Base-by-base conservation (phyloP, 2,329 filamentous ascomycete genomes). In the Sclerotinia sclerotiorum region DNA sequence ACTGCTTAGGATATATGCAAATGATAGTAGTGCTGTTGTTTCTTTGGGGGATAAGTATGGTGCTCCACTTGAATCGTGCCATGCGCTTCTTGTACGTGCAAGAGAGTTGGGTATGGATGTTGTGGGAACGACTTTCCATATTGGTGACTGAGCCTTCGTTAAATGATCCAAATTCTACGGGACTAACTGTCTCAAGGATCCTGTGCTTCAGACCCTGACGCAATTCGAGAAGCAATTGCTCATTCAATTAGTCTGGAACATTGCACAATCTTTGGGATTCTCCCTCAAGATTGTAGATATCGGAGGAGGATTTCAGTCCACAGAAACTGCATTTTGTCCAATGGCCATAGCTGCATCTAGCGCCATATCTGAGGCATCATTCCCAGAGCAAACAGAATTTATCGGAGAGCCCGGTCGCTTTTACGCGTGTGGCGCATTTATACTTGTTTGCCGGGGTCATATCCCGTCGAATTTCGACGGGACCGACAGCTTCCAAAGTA, bases 81-180 rank as follows among this genome's bases (percentile, higher is more conserved):
- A 42, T 15, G 54, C 29, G n/a, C 54, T 57, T 57, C 54, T 57
- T 39, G 2, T 24, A 39, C 54, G 54, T 19, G 54, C 54, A 13
- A 39, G n/a, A 39, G 35, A 39, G 15, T 32, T 57, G 21, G 54
- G 21, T 39, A 57, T 57, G 32, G 21, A 57, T 2, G 54, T 57
- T n/a, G 21, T 57, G 13, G 54, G 54, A 57, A 57, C 54, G 24
- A 57, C 29, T 57, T 57, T 57, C 24, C 54, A 57, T 57, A 57
- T 57, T 10, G 54, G 54, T 57, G 44, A 57, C 29, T 13, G 32
- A 39, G 54, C 54, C 21, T n/a, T 39, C 32, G 5, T 13, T 17
- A 13, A 35, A 35, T n/a, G 29, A 13, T 35, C 11, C 5, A 15
- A n/a, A 2, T 35, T 10, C 0, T 35, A 15, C 29, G n/a, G 19